Conservation (phyloP, 2,329 filamentous ascomycete species). For the Leptographium procerum region DNA sequence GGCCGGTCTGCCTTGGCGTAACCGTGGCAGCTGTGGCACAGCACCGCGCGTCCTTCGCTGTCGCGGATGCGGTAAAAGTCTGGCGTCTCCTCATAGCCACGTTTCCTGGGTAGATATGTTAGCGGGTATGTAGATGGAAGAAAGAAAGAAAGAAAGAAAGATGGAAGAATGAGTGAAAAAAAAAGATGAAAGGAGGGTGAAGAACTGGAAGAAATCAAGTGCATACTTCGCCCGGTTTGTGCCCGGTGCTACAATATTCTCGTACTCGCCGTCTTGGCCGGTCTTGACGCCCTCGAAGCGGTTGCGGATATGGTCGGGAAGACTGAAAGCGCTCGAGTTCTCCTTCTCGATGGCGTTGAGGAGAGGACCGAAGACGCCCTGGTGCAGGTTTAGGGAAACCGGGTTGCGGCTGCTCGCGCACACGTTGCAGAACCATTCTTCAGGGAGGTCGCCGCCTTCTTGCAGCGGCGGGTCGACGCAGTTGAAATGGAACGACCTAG, state of each 20-base stretch:
- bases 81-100: slow-evolving; percentile 49
- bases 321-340: slow-evolving; percentile 60
- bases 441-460: slow-evolving; percentile 48
- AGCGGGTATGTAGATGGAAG: background rate
- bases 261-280: slow-evolving; percentile 68
- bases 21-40: slow-evolving; percentile 67
- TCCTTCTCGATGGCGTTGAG: slow-evolving; percentile 54
- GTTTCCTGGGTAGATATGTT: slow-evolving; percentile 12
- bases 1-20: slow-evolving; percentile 51
- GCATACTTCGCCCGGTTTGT: slow-evolving; percentile 4
- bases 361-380: slow-evolving; percentile 49
- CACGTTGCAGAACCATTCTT: slow-evolving; percentile 78
- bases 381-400: slow-evolving; percentile 32
- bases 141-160: background rate
- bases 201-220: background rate
- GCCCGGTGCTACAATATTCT: slow-evolving; percentile 43
- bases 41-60: slow-evolving; percentile 58
- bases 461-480: slow-evolving; percentile 76
- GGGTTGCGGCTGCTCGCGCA: slow-evolving; percentile 45
- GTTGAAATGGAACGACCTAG: slow-evolving; percentile 77
- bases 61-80: slow-evolving; percentile 62
- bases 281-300: slow-evolving; percentile 73
- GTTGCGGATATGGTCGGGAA: slow-evolving; percentile 60
- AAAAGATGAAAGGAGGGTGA: background rate
- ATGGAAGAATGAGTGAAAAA: background rate